Evolutionary conservation across 2,329 filamentous ascomycete species (phyloP).

Genomic region (Lecanicillium sp.): DNA sequence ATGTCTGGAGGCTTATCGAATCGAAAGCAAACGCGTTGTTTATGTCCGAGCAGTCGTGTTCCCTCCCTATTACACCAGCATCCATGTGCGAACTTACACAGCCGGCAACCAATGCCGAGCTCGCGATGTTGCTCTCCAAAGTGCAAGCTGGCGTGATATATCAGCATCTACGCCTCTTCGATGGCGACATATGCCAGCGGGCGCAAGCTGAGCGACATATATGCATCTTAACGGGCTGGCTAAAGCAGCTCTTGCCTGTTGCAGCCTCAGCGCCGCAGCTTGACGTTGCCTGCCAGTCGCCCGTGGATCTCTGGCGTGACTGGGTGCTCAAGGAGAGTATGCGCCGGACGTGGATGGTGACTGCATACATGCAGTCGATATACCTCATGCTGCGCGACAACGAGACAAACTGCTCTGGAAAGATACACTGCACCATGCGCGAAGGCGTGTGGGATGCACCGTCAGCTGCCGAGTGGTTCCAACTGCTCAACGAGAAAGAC

Average conservation of each 20-base stretch:
- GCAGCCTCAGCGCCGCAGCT: no score
- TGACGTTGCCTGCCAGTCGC: slow-evolving; percentile 7
- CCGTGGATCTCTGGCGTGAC: slow-evolving; percentile 12
- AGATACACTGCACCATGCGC: slow-evolving; percentile 16
- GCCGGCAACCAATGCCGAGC: not conserved
- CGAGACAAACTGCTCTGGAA: slow-evolving; percentile 12
- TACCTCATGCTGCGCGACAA: slow-evolving; percentile 13
- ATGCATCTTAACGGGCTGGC: no score
- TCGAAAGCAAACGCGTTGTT: slow-evolving; percentile 11
- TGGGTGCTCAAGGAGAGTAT: slow-evolving; percentile 21
- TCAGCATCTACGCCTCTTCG: slow-evolving; percentile 17
- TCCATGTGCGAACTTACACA: no score
- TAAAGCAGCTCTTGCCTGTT: no score
- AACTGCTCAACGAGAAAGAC: slow-evolving; percentile 6
- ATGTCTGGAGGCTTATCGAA: slow-evolving; percentile 18
- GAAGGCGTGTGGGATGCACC: slow-evolving; percentile 18
- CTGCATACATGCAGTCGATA: slow-evolving; percentile 10
- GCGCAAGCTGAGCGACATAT: slow-evolving; percentile 12
- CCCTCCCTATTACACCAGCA: no score
- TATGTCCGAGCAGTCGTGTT: not conserved
- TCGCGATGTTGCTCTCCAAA: slow-evolving; percentile 12
- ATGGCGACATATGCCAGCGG: slow-evolving; percentile 15
- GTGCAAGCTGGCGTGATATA: slow-evolving; percentile 15
- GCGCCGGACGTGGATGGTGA: slow-evolving; percentile 17
- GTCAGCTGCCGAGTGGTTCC: slow-evolving; percentile 16